Conservation (phyloP, 1,139 yeast species). For the Yamadazyma sp. region DNA sequence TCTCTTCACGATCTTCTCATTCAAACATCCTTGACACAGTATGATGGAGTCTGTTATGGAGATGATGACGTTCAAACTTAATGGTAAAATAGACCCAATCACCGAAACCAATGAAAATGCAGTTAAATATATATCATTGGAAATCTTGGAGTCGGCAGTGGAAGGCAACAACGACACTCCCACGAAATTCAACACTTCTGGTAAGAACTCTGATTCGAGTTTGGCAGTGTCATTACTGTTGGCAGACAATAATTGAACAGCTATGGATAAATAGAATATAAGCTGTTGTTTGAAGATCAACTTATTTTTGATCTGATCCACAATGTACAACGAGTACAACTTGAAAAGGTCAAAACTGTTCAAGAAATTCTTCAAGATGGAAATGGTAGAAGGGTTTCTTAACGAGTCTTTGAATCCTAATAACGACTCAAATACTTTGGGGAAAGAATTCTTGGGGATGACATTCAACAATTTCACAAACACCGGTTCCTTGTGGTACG, state of each 20-base stretch:
- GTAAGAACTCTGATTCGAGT: slow-evolving; percentile 36
- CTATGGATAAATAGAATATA: slow-evolving; percentile 73
- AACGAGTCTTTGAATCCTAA: slow-evolving; percentile 64
- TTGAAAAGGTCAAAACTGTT: slow-evolving; percentile 68
- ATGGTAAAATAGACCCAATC: slow-evolving; percentile 67
- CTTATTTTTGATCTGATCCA: slow-evolving; percentile 52
- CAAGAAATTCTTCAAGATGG: slow-evolving; percentile 68
- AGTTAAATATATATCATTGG: slow-evolving; percentile 72
- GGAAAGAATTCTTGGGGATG: slow-evolving; percentile 61
- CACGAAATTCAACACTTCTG: slow-evolving; percentile 56
- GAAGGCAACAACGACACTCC: slow-evolving; percentile 49
- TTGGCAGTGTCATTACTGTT: slow-evolving; percentile 28
- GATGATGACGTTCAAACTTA: slow-evolving; percentile 58
- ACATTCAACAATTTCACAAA: slow-evolving; percentile 76
- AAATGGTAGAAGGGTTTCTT: slow-evolving; percentile 63
- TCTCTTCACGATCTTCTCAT: slow-evolving; percentile 23
- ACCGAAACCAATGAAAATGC: slow-evolving; percentile 83
- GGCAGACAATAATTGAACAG: slow-evolving; percentile 59
- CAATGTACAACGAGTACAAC: slow-evolving; percentile 60
- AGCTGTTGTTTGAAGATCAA: slow-evolving; percentile 70
- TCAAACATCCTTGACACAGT: slow-evolving; percentile 22
- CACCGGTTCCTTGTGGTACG: slow-evolving; percentile 71
- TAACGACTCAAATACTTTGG: slow-evolving; percentile 75
- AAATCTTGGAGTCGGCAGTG: slow-evolving; percentile 37
- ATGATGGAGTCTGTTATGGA: slow-evolving; percentile 72